Base-by-base conservation (phyloP, 2,329 filamentous ascomycete species). In the Magnaporthiopsis incrustans region DNA sequence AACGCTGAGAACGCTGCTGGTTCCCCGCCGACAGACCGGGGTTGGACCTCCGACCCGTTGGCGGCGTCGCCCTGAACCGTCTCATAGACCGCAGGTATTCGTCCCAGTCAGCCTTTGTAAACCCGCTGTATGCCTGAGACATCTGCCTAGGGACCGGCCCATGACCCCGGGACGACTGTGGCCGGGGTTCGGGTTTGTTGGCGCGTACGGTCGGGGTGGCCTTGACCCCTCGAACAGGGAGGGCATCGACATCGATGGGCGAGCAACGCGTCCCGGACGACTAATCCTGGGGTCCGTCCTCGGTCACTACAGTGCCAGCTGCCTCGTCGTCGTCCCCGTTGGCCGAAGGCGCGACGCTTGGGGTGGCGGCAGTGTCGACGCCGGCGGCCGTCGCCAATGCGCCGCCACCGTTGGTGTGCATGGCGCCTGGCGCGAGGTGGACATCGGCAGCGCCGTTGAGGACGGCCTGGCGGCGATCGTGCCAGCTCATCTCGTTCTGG, bases 401-500 rank as follows among this genome's bases (percentile, higher is more conserved):
- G 22, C 22, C 22, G 27, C 58, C 62, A n/a, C 58, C 62, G 30
- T 64, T 60, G 38, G 53, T 53, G 27, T 59, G 63, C 26, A 50
- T 59, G 10, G 18, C 44, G 10, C 44, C 44, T 11, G 44, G 44
- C 22, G 44, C 44, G n/a, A 53, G 44, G 44, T 64, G 59, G 12
- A 82, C 73, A 25, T 80, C 74, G 12, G 82, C 78, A 26, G 82
- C 78, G 1, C 77, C 79, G 4, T 77, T 77, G 27, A 87, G 76
- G 6, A 88, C 82, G 5, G 80, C 79, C 69, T 82, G 77, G 57
- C 85, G 81, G 63, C 85, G 79, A 64, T 82, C 78, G 69, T 87
- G 84, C 77, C 88, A 87, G 73, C 88, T 85, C 44, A 85, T 80
- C 73, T 94, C 90, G 70, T 79, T 82, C 70, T 82, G 76, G 69